Conservation (phyloP, 371 early-diverging fungal genomes). For the Haplosporangium sp. region DNA sequence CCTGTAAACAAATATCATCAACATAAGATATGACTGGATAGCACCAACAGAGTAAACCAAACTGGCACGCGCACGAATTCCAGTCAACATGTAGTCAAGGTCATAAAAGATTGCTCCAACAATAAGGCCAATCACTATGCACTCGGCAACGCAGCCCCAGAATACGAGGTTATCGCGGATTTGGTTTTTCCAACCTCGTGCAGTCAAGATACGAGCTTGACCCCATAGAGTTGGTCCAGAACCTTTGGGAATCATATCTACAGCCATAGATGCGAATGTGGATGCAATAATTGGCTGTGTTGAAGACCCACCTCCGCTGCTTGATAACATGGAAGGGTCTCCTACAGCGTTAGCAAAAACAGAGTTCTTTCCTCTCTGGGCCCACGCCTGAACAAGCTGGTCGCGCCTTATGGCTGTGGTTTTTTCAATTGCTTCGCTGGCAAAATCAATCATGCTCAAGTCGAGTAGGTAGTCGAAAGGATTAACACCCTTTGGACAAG, state of each 20-base stretch:
- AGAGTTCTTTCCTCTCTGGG: background rate
- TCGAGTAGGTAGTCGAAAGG: slow-evolving; percentile 52
- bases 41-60: slow-evolving; percentile 36
- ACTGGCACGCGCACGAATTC: slow-evolving; percentile 38
- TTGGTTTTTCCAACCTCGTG: slow-evolving; percentile 44
- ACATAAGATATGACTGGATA: slow-evolving; percentile 34
- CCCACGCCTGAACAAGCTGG: slow-evolving; percentile 39
- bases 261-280: slow-evolving; percentile 23
- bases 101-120: slow-evolving; percentile 42
- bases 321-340: slow-evolving; percentile 23
- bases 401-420: slow-evolving; percentile 34
- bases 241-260: slow-evolving; percentile 34
- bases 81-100: slow-evolving; percentile 18
- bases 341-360: background rate
- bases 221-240: slow-evolving; percentile 31
- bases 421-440: slow-evolving; percentile 43
- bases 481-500: slow-evolving; percentile 42
- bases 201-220: slow-evolving; percentile 40
- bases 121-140: slow-evolving; percentile 35
- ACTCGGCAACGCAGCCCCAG: slow-evolving; percentile 49
- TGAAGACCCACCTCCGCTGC: slow-evolving; percentile 35
- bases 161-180: slow-evolving; percentile 39
- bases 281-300: background rate
- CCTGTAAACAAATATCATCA: slow-evolving; percentile 44
- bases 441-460: slow-evolving; percentile 48